Conservation (phyloP, 2,329 filamentous ascomycete species). For the Arthrobotrys iridis region DNA sequence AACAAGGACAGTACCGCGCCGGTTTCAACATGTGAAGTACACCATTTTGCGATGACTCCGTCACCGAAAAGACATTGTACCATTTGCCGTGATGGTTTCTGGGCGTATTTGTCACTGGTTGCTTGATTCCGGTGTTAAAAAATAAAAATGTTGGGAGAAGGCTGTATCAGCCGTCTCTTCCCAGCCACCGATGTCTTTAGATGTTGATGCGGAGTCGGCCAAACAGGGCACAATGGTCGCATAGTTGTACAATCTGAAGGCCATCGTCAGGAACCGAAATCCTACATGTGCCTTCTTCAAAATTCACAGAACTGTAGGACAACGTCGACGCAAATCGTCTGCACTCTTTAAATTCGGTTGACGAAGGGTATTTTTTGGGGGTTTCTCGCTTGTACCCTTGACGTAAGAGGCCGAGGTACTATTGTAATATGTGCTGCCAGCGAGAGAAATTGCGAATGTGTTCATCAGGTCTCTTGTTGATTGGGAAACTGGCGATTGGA, state of each 20-base stretch:
- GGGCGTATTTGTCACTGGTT: too few species aligned
- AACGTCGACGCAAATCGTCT: neutral
- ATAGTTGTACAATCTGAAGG: constrained; percentile 13
- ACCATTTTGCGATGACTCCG: too few species aligned
- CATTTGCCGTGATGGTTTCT: too few species aligned
- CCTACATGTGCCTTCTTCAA: constrained; percentile 31
- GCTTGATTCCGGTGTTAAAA: too few species aligned
- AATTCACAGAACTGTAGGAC: neutral
- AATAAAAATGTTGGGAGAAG: too few species aligned
- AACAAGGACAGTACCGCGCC: too few species aligned
- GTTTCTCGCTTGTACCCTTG: constrained; percentile 1
- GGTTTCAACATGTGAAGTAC: too few species aligned
- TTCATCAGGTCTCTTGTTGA: constrained; percentile 35
- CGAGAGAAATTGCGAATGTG: constrained; percentile 9
- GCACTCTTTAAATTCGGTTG: neutral
- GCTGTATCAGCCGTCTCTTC: too few species aligned
- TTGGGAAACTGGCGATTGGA: constrained; percentile 28
- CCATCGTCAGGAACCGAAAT: constrained; percentile 39
- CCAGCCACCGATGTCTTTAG: too few species aligned
- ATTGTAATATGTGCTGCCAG: constrained; percentile 9
- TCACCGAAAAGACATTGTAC: too few species aligned
- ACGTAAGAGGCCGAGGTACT: constrained; percentile 8
- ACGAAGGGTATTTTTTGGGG: neutral
- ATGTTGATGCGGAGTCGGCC: too few species aligned
- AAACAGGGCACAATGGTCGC: constrained; percentile 9